These are phyloP conservation scores for Arthrobotrys conoides DNA, from an alignment of 2,329 filamentous ascomycete species.

Conservation along the genomic window DNA sequence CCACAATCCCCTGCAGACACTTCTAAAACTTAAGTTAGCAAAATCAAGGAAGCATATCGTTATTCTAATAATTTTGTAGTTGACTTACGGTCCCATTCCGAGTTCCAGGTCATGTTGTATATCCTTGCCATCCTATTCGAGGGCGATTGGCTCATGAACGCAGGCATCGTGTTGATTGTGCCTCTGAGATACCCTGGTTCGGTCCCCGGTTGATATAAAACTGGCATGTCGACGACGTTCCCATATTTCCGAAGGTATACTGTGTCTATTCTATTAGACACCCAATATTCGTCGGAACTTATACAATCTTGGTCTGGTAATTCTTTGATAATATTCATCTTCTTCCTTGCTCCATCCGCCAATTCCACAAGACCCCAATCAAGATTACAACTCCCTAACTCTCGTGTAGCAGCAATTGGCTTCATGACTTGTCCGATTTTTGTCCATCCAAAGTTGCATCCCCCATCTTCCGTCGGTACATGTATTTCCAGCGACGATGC, in stretches of 20 bases:
- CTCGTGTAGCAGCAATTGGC: not conserved
- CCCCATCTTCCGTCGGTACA: constrained; percentile 35
- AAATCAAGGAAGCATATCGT: not conserved
- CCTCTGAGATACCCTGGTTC: constrained; percentile 38
- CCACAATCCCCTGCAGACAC: constrained; percentile 43
- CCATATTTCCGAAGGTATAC: not conserved
- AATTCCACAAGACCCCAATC: constrained; percentile 52
- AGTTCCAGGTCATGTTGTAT: constrained; percentile 48
- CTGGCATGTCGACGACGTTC: not conserved
- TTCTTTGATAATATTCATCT: constrained; percentile 41
- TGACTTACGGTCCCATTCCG: constrained; percentile 36
- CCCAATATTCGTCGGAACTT: not conserved
- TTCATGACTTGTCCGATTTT: constrained; percentile 28
- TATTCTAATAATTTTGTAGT: not conserved
- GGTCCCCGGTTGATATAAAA: constrained; percentile 41
- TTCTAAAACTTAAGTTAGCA: constrained; percentile 14
- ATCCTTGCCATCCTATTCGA: constrained; percentile 30
- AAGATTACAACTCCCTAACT: constrained; percentile 5
- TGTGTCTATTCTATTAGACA: not conserved
- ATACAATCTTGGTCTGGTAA: not conserved
- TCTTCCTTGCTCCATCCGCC: not conserved
- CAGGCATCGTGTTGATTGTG: constrained; percentile 23
- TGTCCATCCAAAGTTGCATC: constrained; percentile 33
- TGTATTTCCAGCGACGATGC: constrained; percentile 24
- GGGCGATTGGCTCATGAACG: constrained; percentile 32